Base-by-base conservation (phyloP, 2,329 filamentous ascomycete genomes). In the Rhynchosporium graminicola region DNA sequence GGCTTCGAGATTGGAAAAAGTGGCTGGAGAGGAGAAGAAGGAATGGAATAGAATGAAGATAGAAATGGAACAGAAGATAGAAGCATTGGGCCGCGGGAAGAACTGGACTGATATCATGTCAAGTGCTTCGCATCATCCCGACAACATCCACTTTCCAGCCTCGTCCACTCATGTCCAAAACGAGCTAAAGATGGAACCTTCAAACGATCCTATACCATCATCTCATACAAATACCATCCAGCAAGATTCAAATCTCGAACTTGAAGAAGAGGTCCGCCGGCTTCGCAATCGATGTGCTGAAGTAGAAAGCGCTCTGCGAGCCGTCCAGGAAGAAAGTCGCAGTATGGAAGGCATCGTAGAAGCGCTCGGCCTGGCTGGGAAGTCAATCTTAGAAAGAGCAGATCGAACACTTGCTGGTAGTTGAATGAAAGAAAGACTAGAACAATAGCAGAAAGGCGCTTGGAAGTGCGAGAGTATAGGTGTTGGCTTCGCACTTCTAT, bases 1-100 rank as follows among this genome's bases (percentile, higher is more conserved):
- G 58, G 73, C 73, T 29, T 73, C 61, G 54, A 71, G 67, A 7
- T 43, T 74, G 33, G 73, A 74, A 26, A 67, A 70, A 54, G 65
- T 70, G 40, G 68, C 72, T 4, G 64, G 56, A 2, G 65, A 73
- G 45, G 72, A 74, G 54, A 66, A 66, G 51, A 71, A 68, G 63
- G 65, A 28, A 38, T 73, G 71, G 72, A 70, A 65, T 20, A 65
- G 56, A 33, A 31, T 70, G 51, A 72, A 66, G 33, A 57, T 54
- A 13, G 69, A 72, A 33, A 68, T 74, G 69, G 72, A 74, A 52
- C 59, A 65, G 55, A 68, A 64, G 58, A 71, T 73, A 29, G 63
- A 68, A 31, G 57, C 61, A 13, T 63, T 73, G 50, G 67, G 59
- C 29, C 40, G 57, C 31, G 55, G 45, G 10, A 64, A 29, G 28